These are phyloP conservation scores for Wickerhamomyces ciferrii DNA, from an alignment of 805 yeast genomes.

Conservation along the genomic window DNA sequence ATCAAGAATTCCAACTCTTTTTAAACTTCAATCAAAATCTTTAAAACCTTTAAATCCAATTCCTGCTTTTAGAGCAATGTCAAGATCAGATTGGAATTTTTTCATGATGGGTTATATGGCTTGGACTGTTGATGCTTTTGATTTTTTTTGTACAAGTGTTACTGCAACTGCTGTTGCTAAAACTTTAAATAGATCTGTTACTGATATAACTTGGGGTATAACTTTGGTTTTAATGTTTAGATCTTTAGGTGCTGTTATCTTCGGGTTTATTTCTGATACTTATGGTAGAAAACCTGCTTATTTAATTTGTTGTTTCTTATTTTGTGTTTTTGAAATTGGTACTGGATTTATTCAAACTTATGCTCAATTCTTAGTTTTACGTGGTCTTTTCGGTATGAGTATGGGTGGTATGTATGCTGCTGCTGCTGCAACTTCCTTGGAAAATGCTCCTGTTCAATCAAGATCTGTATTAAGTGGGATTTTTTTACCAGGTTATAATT, in stretches of 20 bases:
- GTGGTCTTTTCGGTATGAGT: constrained; percentile 62
- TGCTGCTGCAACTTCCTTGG: constrained; percentile 61
- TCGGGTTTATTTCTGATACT: constrained; percentile 57
- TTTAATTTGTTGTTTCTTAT: constrained; percentile 43
- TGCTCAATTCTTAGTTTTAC: constrained; percentile 50
- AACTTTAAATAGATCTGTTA: constrained; percentile 36
- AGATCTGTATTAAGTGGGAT: constrained; percentile 61
- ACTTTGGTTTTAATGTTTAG: constrained; percentile 68
- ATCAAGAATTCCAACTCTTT: constrained; percentile 23
- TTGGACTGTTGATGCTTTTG: constrained; percentile 74
- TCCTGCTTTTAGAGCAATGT: constrained; percentile 31
- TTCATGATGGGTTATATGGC: constrained; percentile 55
- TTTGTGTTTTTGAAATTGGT: constrained; percentile 55
- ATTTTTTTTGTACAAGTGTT: constrained; percentile 59
- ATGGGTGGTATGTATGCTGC: constrained; percentile 73
- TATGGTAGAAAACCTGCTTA: constrained; percentile 69
- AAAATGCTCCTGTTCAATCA: constrained; percentile 54
- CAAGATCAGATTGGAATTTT: constrained; percentile 45
- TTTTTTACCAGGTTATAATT: constrained; percentile 52
- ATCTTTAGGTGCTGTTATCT: constrained; percentile 60
- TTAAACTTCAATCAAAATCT: constrained; percentile 18
- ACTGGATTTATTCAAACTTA: constrained; percentile 61
- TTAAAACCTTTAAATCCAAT: constrained; percentile 34
- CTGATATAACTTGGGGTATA: constrained; percentile 66
- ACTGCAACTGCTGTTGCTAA: constrained; percentile 47